Percentiles rank a stretch among this genome's conserved stretches.
phyloP scores from a whole-genome alignment of 2,329 filamentous ascomycete species.

The Colletotrichum salicis region DNA sequence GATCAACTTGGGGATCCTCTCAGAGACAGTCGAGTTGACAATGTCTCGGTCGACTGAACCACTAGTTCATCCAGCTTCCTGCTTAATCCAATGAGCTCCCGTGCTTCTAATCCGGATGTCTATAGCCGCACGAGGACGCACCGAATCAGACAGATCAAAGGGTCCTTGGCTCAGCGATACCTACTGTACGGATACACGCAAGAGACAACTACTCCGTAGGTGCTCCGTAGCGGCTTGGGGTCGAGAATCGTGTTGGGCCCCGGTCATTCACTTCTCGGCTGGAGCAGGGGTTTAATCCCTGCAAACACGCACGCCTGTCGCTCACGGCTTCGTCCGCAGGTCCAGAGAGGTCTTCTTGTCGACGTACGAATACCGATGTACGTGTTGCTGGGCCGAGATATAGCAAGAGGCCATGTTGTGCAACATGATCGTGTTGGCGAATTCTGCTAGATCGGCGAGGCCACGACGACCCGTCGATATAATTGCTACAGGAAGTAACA shows the following conservation, averaged over 20 bases:
- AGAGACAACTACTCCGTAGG: not conserved
- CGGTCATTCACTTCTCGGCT: slow-evolving; percentile 16
- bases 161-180: not conserved
- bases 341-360: not conserved
- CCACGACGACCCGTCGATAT: not conserved
- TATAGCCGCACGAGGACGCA: not conserved
- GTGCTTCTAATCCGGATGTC: not conserved
- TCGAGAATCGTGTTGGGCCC: not conserved
- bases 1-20: slow-evolving; percentile 6
- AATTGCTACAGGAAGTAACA: not conserved
- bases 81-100: slow-evolving; percentile 5
- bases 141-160: not conserved
- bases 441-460: not conserved
- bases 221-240: not conserved
- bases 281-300: slow-evolving; percentile 25
- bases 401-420: not conserved
- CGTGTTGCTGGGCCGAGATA: not conserved
- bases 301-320: not conserved
- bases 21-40: slow-evolving; percentile 6
- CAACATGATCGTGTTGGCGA: not conserved
- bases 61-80: slow-evolving; percentile 9
- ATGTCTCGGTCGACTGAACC: slow-evolving; percentile 23
- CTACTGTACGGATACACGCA: not conserved
- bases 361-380: not conserved
- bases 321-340: not conserved